Evolutionary conservation across 2,329 filamentous ascomycete species (phyloP), one percentile per base, ranked within the genome.

Genomic region (Torrubiellomyces zombiae): DNA sequence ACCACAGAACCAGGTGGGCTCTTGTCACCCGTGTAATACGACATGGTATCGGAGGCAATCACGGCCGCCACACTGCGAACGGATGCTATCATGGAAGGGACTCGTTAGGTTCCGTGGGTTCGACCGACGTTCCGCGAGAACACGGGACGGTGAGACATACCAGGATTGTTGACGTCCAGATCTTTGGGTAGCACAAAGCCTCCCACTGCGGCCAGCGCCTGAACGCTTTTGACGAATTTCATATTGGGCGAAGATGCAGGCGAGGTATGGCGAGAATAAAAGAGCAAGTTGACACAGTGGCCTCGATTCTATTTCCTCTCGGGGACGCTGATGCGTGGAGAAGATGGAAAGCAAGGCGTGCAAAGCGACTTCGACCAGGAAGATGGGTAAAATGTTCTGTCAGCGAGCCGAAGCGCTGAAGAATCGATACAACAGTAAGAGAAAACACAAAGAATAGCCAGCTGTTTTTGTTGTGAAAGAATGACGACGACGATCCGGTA

Each of bases 21-120:
- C 16, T 55, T 50, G 38, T 75, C 74, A 24, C 73, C 74, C 2
- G 56, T 60, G 47, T 78, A 79, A 45, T 68, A 75, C 20, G 56
- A 56, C 57, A 77, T 68, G 38, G 72, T 53, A 23, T 62, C 70
- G 25, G 58, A 55, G 5, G 72, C 72, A 26, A 77, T 49, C 2
- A 62, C 66, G 32, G 61, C 64, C 11, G 74, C 63, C 5, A 69
- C 71, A 32, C 57, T 55, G 34, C 63, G 65, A 38, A 80, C 62
- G 0, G 71, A 77, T 17, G 51, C 72, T 76, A 37, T 7, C 4
- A n/a, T n/a, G n/a, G n/a, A n/a, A n/a, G n/a, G n/a, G n/a, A n/a
- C n/a, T n/a, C n/a, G n/a, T n/a, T n/a, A n/a, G n/a, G n/a, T n/a
- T n/a, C n/a, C n/a, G n/a, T n/a, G n/a, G n/a, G n/a, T n/a, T n/a